Evolutionary conservation across 1,284 basidiomycete genomes (phyloP).

Genomic region (Puccinia horiana): DNA sequence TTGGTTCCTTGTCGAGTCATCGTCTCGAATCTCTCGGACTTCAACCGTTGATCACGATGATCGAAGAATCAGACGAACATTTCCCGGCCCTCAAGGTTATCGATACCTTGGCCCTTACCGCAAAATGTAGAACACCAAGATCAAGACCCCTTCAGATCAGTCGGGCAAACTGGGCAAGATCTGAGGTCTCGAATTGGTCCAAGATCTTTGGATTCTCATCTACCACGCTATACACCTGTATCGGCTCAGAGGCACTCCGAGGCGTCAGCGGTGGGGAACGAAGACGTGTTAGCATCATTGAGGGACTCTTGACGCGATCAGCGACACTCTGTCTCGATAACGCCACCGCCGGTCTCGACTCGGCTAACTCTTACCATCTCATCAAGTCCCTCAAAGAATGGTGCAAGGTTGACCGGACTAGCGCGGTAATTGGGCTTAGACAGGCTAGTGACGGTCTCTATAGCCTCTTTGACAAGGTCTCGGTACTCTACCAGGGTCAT

Average conservation of each 20-base stretch:
- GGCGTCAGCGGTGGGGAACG: conserved; percentile 48
- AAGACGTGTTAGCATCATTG: conserved; percentile 43
- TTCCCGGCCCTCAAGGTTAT: conserved; percentile 19
- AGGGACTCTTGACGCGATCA: conserved; percentile 20
- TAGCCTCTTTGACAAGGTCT: conserved; percentile 41
- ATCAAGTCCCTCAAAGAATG: conserved; percentile 47
- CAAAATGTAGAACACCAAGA: conserved; percentile 33
- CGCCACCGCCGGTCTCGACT: conserved; percentile 45
- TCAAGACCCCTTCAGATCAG: not conserved
- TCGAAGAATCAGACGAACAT: conserved; percentile 46
- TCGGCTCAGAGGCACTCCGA: conserved; percentile 31
- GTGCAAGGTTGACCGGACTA: conserved; percentile 29
- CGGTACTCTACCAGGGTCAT: conserved; percentile 44
- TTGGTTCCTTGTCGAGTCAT: conserved; percentile 50
- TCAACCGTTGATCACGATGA: conserved; percentile 10
- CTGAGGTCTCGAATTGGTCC: conserved; percentile 25
- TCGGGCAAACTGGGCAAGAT: conserved; percentile 14
- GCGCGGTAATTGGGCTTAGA: conserved; percentile 26
- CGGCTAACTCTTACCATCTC: conserved; percentile 37
- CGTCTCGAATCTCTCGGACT: conserved; percentile 49
- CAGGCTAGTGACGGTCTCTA: conserved; percentile 40
- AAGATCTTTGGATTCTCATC: conserved; percentile 25
- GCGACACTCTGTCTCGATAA: conserved; percentile 47
- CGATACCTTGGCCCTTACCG: conserved; percentile 31
- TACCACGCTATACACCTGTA: conserved; percentile 6